Evolutionary conservation across 805 yeast species (phyloP), one percentile per base, ranked within the genome.

Genomic region (Debaryomyces maramus): DNA sequence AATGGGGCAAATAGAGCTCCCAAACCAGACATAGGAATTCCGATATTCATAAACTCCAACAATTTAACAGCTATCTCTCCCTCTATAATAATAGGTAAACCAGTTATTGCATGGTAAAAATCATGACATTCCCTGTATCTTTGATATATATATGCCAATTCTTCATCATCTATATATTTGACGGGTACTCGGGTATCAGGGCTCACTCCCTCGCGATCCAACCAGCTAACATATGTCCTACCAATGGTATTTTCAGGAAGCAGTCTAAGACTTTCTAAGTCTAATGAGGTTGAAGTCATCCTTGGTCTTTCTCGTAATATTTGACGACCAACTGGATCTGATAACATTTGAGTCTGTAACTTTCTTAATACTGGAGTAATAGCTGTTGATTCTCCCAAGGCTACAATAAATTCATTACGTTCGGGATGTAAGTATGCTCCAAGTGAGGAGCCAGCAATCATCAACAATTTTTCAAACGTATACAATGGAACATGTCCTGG

Each of bases 91-190:
- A 90, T 86, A 0, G 98, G 98, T 36, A 88, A 72, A 11, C 95
- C 91, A 0, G 95, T 85, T 20, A 93, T 73, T 1, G 98, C 87
- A 58, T 93, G 99, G 58, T 89, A 91, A 55, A 93, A 93, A 57
- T 93, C 99, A 56, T 93, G 99, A 57, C 97, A 90, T 59, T 93
- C 98, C 38, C 99, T 77, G 59, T 91, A 93, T 52, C 99, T 70
- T 60, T 88, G 95, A 70, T 82, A 88, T n/a, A 91, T 84, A 56
- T 84, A 93, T 0, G 97, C 97, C 49, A 88, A 77, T 53, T 88
- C 95, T 32, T 87, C 90, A 56, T 93, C 89, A 47, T 87, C 90
- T 31, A 93, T 88, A 62, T 79, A 93, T 44, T 79, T 80, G 7
- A 93, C 98, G 1, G 88, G 84, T 2, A 84, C 89, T 51, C 99